phyloP scores from a whole-genome alignment of 192 early-diverging fungal species.

The Oehlia diaphana region DNA sequence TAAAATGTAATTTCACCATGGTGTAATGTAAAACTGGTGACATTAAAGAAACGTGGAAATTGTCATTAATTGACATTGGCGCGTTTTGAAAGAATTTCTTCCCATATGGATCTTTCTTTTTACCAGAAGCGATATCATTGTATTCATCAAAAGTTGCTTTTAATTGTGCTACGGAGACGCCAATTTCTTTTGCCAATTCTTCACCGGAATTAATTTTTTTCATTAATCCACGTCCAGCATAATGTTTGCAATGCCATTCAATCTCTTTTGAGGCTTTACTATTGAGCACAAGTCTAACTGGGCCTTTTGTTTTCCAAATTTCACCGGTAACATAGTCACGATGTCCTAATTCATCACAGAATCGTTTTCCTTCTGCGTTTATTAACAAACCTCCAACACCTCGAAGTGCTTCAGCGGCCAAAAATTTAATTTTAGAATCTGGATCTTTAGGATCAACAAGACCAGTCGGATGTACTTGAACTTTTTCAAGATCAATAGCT shows the following conservation, averaged over 20 bases:
- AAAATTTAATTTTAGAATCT: constrained; percentile 88
- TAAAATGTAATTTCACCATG: constrained; percentile 52
- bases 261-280: constrained; percentile 84
- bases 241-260: constrained; percentile 93
- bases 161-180: constrained; percentile 49
- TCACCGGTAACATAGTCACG: constrained; percentile 90
- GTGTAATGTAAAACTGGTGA: constrained; percentile 86
- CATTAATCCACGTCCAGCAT: constrained; percentile 87
- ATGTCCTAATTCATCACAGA: constrained; percentile 91
- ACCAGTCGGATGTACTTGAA: constrained; percentile 98
- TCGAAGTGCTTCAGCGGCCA: constrained; percentile 95
- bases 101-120: constrained; percentile 64
- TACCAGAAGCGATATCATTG: constrained; percentile 56
- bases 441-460: constrained; percentile 89
- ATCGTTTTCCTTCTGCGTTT: constrained; percentile 79
- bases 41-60: constrained; percentile 71
- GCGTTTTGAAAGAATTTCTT: constrained; percentile 68
- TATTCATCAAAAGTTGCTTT: constrained; percentile 60
- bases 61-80: constrained; percentile 53
- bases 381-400: constrained; percentile 89
- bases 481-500: constrained; percentile 92
- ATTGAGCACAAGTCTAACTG: constrained; percentile 82
- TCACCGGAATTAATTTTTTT: constrained; percentile 74
- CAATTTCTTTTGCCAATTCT: constrained; percentile 79
- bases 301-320: constrained; percentile 86